A percentile compares a stretch with the other conserved stretches of the same genome.
These are phyloP conservation scores for Aspergillus vadensis DNA, from an alignment of 2,329 filamentous ascomycete genomes.

Conservation along the genomic window DNA sequence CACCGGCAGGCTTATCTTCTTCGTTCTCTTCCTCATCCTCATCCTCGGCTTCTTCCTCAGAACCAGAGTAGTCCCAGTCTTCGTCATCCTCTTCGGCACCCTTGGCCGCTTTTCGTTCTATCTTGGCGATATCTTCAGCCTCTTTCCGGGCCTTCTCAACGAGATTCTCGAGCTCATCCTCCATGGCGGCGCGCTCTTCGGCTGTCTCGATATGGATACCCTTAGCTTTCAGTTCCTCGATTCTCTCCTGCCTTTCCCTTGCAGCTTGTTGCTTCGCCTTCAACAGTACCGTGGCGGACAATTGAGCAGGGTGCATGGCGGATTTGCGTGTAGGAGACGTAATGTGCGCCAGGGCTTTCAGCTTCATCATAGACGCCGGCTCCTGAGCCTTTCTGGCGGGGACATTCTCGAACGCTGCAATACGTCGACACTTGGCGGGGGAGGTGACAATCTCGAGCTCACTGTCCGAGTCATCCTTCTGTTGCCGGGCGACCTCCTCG, in stretches of 20 bases:
- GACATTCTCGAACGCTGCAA: slow-evolving; percentile 69
- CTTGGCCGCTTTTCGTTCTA: slow-evolving; percentile 74
- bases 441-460: slow-evolving; percentile 65
- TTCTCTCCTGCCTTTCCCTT: slow-evolving; percentile 71
- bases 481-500: slow-evolving; percentile 36
- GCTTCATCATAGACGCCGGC: slow-evolving; percentile 60
- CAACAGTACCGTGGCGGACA: slow-evolving; percentile 68
- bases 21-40: slow-evolving; percentile 33
- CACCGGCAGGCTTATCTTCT: slow-evolving; percentile 21
- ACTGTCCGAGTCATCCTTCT: slow-evolving; percentile 50
- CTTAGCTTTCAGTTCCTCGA: slow-evolving; percentile 75
- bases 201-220: slow-evolving; percentile 80
- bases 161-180: slow-evolving; percentile 82
- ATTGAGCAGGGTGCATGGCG: slow-evolving; percentile 68
- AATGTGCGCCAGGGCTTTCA: slow-evolving; percentile 75
- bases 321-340: slow-evolving; percentile 58
- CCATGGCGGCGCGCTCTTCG: slow-evolving; percentile 81
- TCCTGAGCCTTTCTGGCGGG: slow-evolving; percentile 66
- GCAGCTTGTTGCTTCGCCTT: slow-evolving; percentile 79
- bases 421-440: slow-evolving; percentile 44
- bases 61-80: slow-evolving; percentile 50
- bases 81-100: slow-evolving; percentile 53
- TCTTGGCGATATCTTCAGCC: slow-evolving; percentile 73
- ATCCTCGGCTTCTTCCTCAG: slow-evolving; percentile 46
- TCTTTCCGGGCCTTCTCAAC: slow-evolving; percentile 81